A percentile compares a stretch with the other conserved stretches of the same genome.
These are phyloP conservation scores for Xylaria acuta DNA, from an alignment of 495 filamentous ascomycete species.

Conservation along the genomic window DNA sequence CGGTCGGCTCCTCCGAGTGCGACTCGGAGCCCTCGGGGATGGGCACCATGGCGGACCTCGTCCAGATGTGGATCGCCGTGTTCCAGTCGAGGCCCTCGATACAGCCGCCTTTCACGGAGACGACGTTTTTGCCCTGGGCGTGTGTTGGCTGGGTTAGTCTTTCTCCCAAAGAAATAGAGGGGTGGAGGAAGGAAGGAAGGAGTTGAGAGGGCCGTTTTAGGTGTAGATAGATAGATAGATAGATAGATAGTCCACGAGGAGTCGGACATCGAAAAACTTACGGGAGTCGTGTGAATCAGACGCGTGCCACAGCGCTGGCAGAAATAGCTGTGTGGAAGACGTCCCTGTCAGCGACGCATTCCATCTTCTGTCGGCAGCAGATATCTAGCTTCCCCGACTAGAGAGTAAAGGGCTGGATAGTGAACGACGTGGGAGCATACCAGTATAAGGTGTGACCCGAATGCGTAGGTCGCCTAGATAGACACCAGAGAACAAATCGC, in stretches of 20 bases:
- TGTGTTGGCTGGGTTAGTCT: background rate
- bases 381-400: background rate
- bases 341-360: background rate
- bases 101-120: constrained; percentile 68
- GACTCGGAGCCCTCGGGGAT: constrained; percentile 64
- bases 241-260: background rate
- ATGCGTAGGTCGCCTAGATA: constrained; percentile 44
- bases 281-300: constrained; percentile 60
- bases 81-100: constrained; percentile 64
- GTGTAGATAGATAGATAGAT: background rate
- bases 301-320: constrained; percentile 66
- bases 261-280: constrained; percentile 30
- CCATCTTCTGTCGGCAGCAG: background rate
- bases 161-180: no score
- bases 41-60: constrained; percentile 64
- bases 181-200: background rate
- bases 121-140: constrained; percentile 53
- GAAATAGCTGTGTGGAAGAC: constrained; percentile 54
- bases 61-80: constrained; percentile 66
- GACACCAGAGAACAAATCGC: background rate
- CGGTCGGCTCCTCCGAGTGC: constrained; percentile 50
- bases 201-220: background rate
- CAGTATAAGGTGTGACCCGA: constrained; percentile 55
- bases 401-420: background rate
- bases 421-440: constrained; percentile 40